Evolutionary conservation across 2,329 filamentous ascomycete genomes (phyloP), one percentile per base, ranked within the genome.

Genomic region (Bipolaris bicolor): DNA sequence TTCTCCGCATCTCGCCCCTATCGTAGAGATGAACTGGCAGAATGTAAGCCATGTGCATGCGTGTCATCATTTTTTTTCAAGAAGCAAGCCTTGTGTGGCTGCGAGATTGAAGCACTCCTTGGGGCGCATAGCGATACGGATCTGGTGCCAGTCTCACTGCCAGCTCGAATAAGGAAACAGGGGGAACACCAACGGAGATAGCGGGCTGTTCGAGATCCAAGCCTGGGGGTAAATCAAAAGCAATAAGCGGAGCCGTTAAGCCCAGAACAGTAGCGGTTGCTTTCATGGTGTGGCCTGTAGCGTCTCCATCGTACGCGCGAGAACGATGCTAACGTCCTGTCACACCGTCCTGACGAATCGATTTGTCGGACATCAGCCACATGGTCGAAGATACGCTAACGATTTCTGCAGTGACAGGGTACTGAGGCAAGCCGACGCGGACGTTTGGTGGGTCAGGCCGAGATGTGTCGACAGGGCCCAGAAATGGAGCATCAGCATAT

Each of bases 21-120:
- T 71, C 67, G 67, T 72, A 67, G 68, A 71, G 70, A 69, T 62
- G 50, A 52, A 50, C 58, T 65, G 67, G 68, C 57, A 67, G 59
- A 67, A 69, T 66, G 36, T 56, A 65, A 60, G 58, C 58, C 58
- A 49, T 62, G 61, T 68, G 65, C 61, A 52, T 53, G 49, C 57
- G 43, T 74, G 67, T 66, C 71, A 75, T 66, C 69, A 74, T 62
- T 57, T 60, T 57, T 60, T 52, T 44, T 44, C 37, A 47, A 47
- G 26, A 50, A 58, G 55, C 50, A 62, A 57, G 58, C 48, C 31
- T 43, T 61, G 48, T 57, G 57, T 61, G 68, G 63, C 69, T 70
- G 65, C 64, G 20, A 51, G 16, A 66, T 55, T 56, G 58, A 67
- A 29, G 67, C 69, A 68, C 65, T 66, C 59, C 58, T 37, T 44